A percentile compares a stretch with the other conserved stretches of the same genome.
Conservation (phyloP, 2,329 filamentous ascomycete genomes). For the Penicillium sclerotigenum region DNA sequence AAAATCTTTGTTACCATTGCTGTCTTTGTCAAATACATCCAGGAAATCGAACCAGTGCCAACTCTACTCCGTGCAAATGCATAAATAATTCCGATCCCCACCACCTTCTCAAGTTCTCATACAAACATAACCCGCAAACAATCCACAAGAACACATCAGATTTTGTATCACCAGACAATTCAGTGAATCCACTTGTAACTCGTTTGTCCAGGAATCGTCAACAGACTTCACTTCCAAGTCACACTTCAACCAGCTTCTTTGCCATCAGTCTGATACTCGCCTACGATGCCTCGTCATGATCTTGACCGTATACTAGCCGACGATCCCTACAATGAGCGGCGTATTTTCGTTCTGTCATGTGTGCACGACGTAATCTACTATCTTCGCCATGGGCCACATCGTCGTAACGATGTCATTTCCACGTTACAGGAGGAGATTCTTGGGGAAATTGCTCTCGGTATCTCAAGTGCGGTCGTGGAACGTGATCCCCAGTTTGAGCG, state of each 20-base stretch:
- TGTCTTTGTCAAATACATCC: not conserved
- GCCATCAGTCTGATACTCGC: not conserved
- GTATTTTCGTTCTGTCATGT: not conserved
- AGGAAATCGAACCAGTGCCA: not conserved
- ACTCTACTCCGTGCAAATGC: not conserved
- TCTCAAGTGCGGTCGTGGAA: not conserved
- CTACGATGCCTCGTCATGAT: not conserved
- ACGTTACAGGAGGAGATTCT: not conserved
- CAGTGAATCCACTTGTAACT: too few relatives aligned
- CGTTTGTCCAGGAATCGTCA: not conserved
- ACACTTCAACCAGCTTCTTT: not conserved
- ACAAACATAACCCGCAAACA: not conserved
- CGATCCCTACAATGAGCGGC: not conserved
- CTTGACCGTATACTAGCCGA: not conserved
- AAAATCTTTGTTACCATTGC: not conserved
- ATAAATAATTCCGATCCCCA: not conserved
- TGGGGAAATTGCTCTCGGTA: not conserved
- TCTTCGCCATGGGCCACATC: not conserved
- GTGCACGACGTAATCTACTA: slow-evolving; percentile 1
- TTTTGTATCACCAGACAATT: too few relatives aligned
- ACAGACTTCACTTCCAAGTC: not conserved
- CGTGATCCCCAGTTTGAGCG: not conserved
- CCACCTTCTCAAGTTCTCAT: not conserved
- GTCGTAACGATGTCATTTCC: not conserved
- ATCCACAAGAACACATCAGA: not conserved